Evolutionary conservation across 1,139 yeast genomes (phyloP).

Genomic region (Pichia sp.): DNA sequence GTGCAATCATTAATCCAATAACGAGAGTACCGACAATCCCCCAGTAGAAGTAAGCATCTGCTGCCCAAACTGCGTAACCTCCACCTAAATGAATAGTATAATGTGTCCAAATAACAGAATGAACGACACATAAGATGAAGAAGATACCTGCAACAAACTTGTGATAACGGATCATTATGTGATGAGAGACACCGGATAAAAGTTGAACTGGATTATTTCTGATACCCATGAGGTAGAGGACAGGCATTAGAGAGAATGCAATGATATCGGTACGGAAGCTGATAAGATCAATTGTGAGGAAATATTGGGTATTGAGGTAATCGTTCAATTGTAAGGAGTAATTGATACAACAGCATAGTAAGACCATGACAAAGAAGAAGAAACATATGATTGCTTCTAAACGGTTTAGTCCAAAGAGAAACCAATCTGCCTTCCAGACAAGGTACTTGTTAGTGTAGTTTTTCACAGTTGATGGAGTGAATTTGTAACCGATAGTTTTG

Average conservation of each 20-base stretch:
- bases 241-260: slow-evolving; percentile 43
- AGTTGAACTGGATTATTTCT: slow-evolving; percentile 52
- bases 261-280: slow-evolving; percentile 51
- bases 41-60: slow-evolving; percentile 27
- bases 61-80: slow-evolving; percentile 20
- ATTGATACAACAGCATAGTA: slow-evolving; percentile 33
- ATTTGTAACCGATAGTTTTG: slow-evolving; percentile 12
- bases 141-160: slow-evolving; percentile 35
- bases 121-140: slow-evolving; percentile 25
- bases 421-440: slow-evolving; percentile 25
- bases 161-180: slow-evolving; percentile 43
- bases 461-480: slow-evolving; percentile 1
- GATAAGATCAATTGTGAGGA: slow-evolving; percentile 34
- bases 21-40: slow-evolving; percentile 45
- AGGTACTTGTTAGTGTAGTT: slow-evolving; percentile 3
- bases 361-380: slow-evolving; percentile 31
- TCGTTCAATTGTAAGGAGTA: slow-evolving; percentile 36
- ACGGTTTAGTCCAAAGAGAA: slow-evolving; percentile 42
- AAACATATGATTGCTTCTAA: slow-evolving; percentile 35
- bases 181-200: slow-evolving; percentile 40
- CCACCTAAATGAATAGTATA: slow-evolving; percentile 19
- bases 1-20: slow-evolving; percentile 36
- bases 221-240: slow-evolving; percentile 49
- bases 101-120: slow-evolving; percentile 23
- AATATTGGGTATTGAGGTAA: slow-evolving; percentile 33